phyloP scores from a whole-genome alignment of 164 flowering plant species.

The Tetracentron sinense region DNA sequence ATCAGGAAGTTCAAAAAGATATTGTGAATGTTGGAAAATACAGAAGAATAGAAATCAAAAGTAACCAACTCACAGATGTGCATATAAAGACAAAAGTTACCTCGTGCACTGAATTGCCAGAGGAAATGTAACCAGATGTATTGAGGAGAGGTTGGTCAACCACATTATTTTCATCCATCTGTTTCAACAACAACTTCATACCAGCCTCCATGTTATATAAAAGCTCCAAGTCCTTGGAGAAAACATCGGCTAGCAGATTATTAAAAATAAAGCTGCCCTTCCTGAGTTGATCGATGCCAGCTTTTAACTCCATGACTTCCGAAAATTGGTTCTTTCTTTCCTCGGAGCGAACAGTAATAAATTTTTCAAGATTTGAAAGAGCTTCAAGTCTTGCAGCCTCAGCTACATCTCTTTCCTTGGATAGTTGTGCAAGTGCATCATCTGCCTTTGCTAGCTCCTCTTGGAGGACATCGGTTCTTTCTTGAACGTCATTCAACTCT shows the following conservation, averaged over 20 bases:
- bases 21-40: no score
- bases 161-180: constrained; percentile 19
- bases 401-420: constrained; percentile 50
- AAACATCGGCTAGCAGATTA: constrained; percentile 34
- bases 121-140: constrained; percentile 24
- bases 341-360: constrained; percentile 29
- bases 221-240: constrained; percentile 51
- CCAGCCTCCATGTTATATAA: constrained; percentile 40
- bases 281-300: constrained; percentile 40
- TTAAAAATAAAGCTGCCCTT: constrained; percentile 36
- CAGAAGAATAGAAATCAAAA: background rate
- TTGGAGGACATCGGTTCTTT: constrained; percentile 79
- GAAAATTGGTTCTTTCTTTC: constrained; percentile 41
- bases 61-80: background rate
- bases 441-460: constrained; percentile 63
- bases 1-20: no score
- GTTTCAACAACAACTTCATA: constrained; percentile 37
- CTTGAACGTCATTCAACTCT: constrained; percentile 95
- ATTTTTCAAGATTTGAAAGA: constrained; percentile 45
- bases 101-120: constrained; percentile 33
- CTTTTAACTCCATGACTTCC: constrained; percentile 37
- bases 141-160: constrained; percentile 18
- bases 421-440: constrained; percentile 38
- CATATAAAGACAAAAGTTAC: constrained; percentile 23
- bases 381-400: constrained; percentile 66